Evolutionary conservation across 805 yeast species (phyloP), one percentile per base, ranked within the genome.

Genomic region (Saturnispora besseyi): DNA sequence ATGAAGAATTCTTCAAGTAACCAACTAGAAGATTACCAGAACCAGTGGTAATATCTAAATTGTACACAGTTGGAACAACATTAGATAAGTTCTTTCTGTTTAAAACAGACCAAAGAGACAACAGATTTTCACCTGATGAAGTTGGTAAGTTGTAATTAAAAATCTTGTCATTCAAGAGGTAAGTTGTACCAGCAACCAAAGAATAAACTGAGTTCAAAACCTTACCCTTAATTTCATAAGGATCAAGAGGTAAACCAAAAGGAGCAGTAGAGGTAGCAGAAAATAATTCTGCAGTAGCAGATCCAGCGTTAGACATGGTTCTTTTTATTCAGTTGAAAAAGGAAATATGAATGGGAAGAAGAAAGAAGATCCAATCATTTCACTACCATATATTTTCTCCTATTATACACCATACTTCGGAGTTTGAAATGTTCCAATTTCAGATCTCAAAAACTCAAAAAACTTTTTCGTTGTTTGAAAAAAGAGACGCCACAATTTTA

Each of bases 11-110:
- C 43, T 58, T 58, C 52, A 78, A 65, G 67, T 82, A 90, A 36
- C 96, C 97, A 46, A 86, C 70, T 43, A 91, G 75, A 28, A 86
- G 77, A 54, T 80, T 75, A 43, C 91, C 87, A 31, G 96, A 93
- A 59, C 96, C 97, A 2, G 84, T 71, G 63, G 96, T 80, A 50
- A 87, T 77, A 61, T 89, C 88, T 51, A 83, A 65, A 55, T 76
- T 69, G 61, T 79, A 72, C 57, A 83, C 66, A 48, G 72, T 71
- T 28, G 95, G 93, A 49, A 81, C 78, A n/a, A 64, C 66, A 24
- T 81, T 81, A 43, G 65, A 61, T 12, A 78, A 70, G 61, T 84
- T 83, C 37, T 63, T 60, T 59, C 77, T 74, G 60, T 71, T 71
- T 45, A 72, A 65, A 43, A 69, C 64, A 41, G 73, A 62, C 96